Evolutionary conservation across 202 grass and related monocot species (phyloP), one percentile per base, ranked within the genome.

Genomic region (Digitaria exilis): DNA sequence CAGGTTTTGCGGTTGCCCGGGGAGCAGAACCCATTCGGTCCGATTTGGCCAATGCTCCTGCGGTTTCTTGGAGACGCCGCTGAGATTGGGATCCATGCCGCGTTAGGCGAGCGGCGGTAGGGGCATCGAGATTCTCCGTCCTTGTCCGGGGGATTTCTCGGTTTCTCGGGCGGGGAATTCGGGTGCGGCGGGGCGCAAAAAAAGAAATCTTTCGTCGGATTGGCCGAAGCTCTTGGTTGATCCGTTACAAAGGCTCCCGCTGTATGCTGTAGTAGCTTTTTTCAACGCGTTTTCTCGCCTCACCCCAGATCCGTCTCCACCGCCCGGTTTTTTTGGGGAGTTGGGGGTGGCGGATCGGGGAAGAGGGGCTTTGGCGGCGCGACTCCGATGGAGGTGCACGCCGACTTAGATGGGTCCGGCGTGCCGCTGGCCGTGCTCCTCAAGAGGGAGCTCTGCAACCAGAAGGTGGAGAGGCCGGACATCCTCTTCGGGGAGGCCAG

Each of bases 401-500:
- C 32, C 30, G 90, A 81, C 60, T 79, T 78, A 9, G 96, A 89
- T 49, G 91, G 91, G 21, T 85, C 88, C 30, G 87, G 90, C 63
- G 87, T 96, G 57, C 93, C 96, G 16, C 84, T 99, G 80, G 96
- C 96, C 21, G 91, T 99, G 77, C 87, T 99, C 76, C 86, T 99
- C 29, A 99, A 95, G 85, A 79, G 87, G 52, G 96, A 99, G 84
- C 84, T 96, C 75, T 94, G 84, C 66, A 92, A 91, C 84, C 91
- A 96, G 93, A 93, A 85, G 85, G 87, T 76, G 71, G 96, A 99
- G 93, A 94, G 85, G 71, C 96, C 96, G 69, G 93, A 96, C 83
- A 80, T 99, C 57, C 74, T 96, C 71, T 92, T 89, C 57, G 91
- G 93, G 46, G 73, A 99, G 85, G 92, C 89, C n/a, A 59, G 50